Conservation (phyloP, 176 grass and related monocot species). For the Ampelocalamus luodianensis region DNA sequence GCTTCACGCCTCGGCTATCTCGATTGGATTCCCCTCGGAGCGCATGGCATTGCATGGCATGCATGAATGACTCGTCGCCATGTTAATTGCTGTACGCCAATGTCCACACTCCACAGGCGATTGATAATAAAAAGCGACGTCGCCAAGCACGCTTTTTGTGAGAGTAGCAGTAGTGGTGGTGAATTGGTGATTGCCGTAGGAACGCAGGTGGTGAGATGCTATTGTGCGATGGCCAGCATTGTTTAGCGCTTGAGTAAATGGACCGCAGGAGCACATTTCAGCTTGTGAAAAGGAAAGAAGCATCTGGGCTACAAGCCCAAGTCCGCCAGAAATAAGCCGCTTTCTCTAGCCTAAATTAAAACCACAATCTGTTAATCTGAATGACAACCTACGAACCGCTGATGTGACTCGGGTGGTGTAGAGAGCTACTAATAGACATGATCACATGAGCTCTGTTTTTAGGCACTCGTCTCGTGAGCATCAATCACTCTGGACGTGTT, state of each 20-base stretch:
- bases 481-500: not conserved
- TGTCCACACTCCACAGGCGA: not conserved
- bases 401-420: not conserved
- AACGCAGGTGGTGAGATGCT: not conserved
- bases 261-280: no score
- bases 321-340: not conserved
- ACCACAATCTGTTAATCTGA: not conserved
- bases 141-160: not conserved
- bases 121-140: not conserved
- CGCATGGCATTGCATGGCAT: not conserved
- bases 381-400: not conserved
- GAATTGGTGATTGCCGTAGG: not conserved
- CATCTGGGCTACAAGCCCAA: not conserved
- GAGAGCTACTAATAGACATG: not conserved
- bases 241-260: no score
- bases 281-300: no score
- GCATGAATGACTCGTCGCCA: not conserved
- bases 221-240: no score
- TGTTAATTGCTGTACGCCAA: not conserved
- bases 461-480: not conserved
- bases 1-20: conserved; percentile 49
- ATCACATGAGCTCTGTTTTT: not conserved
- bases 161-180: not conserved
- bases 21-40: not conserved
- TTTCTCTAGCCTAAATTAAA: not conserved